Evolutionary conservation across 352 stramenopile genomes (phyloP).

Genomic region (Globisporangium splendens): DNA sequence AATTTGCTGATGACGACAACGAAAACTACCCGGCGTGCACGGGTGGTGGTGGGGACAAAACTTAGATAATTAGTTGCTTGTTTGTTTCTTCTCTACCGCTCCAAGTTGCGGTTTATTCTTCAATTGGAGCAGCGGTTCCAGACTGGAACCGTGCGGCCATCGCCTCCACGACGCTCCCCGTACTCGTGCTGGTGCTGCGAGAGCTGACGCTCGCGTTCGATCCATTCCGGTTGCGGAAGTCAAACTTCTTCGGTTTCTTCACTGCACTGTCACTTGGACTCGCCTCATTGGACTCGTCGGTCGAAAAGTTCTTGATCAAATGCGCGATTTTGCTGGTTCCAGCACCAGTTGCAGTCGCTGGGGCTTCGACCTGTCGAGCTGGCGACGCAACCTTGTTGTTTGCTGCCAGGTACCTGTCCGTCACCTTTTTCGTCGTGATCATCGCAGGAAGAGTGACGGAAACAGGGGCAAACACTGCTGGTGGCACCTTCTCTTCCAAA

Average conservation of each 20-base stretch:
- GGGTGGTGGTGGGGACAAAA: background rate
- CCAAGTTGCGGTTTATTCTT: background rate
- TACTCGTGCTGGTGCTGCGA: slow-evolving; percentile 8
- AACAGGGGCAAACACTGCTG: slow-evolving; percentile 9
- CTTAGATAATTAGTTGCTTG: background rate
- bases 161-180: slow-evolving; percentile 13
- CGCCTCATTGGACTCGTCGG: slow-evolving; percentile 20
- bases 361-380: slow-evolving; percentile 12
- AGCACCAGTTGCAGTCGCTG: slow-evolving; percentile 1
- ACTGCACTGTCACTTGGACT: slow-evolving; percentile 20
- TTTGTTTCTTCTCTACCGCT: background rate
- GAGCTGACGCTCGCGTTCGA: slow-evolving; percentile 22
- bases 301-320: slow-evolving; percentile 74
- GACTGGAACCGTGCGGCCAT: slow-evolving; percentile 19
- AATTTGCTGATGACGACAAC: background rate
- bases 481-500: slow-evolving; percentile 22
- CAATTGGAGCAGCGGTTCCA: slow-evolving; percentile 1
- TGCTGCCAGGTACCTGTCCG: slow-evolving; percentile 43
- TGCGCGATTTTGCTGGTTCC: slow-evolving; percentile 49
- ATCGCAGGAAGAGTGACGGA: background rate
- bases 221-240: slow-evolving; percentile 35
- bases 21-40: background rate
- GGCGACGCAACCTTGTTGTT: slow-evolving; percentile 6
- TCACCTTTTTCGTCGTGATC: slow-evolving; percentile 24
- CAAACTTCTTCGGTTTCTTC: slow-evolving; percentile 31